Percentiles rank a stretch among this genome's conserved stretches.
phyloP scores from a whole-genome alignment of 352 stramenopile species.

The Pythium phragmiticola region DNA sequence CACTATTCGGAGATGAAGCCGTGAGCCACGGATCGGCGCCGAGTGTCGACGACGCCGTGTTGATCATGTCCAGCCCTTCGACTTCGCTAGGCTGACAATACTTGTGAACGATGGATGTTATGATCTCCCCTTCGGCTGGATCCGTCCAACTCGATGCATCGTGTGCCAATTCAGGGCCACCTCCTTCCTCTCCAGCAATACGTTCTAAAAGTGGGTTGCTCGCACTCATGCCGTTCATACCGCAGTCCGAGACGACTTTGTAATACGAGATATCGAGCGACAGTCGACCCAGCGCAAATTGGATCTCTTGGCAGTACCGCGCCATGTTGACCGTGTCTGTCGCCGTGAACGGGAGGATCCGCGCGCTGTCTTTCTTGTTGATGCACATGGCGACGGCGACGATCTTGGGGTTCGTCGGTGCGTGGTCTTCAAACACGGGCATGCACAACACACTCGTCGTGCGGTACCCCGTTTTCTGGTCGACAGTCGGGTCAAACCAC shows the following conservation, averaged over 20 bases:
- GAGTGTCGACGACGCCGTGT: slow-evolving; percentile 15
- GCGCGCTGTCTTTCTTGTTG: slow-evolving; percentile 83
- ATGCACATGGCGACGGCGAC: slow-evolving; percentile 85
- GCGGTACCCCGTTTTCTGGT: slow-evolving; percentile 71
- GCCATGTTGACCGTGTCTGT: slow-evolving; percentile 55
- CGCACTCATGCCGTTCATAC: slow-evolving; percentile 16
- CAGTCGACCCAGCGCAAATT: slow-evolving; percentile 61
- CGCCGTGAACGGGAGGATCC: slow-evolving; percentile 70
- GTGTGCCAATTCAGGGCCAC: slow-evolving; percentile 18
- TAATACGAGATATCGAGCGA: slow-evolving; percentile 81
- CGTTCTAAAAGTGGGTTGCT: no score
- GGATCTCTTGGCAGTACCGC: slow-evolving; percentile 62
- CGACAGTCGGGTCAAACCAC: slow-evolving; percentile 64
- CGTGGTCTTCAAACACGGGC: slow-evolving; percentile 72
- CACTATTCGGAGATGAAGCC: not conserved
- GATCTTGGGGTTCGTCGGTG: slow-evolving; percentile 40
- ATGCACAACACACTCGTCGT: slow-evolving; percentile 75
- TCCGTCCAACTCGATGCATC: not conserved
- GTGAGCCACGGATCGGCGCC: not conserved
- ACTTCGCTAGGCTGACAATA: slow-evolving; percentile 23
- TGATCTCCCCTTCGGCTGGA: slow-evolving; percentile 25
- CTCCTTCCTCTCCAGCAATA: not conserved
- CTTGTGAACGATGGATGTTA: slow-evolving; percentile 40
- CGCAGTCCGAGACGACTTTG: slow-evolving; percentile 49
- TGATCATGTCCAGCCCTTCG: slow-evolving; percentile 12